Conservation (phyloP, 192 early-diverging fungal species). For the Phlyctochytrium bullatum region DNA sequence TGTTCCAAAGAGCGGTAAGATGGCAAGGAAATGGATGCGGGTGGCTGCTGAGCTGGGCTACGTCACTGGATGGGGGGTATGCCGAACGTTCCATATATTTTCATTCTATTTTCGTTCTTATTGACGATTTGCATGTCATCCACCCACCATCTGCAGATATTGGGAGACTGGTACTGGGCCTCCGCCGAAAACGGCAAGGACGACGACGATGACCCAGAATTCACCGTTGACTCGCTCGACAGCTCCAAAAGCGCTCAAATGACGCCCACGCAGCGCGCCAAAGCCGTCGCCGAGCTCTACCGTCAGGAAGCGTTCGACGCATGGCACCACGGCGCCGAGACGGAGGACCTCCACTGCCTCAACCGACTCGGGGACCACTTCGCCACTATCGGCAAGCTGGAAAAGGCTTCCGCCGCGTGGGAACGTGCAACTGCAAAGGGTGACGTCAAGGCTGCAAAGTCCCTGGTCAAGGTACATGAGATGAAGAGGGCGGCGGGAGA, state of each 20-base stretch:
- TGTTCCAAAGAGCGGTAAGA: background rate
- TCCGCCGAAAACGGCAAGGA: background rate
- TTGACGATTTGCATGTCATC: background rate
- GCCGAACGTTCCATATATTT: background rate
- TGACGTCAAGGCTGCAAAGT: background rate
- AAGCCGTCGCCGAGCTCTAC: no score
- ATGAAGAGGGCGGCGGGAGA: background rate
- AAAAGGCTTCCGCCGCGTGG: background rate
- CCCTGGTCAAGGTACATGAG: background rate
- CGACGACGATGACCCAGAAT: background rate
- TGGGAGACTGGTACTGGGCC: conserved; percentile 4
- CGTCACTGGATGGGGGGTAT: background rate
- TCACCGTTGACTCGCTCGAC: background rate
- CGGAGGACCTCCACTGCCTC: background rate
- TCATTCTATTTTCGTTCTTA: background rate
- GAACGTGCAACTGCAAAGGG: background rate
- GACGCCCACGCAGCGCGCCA: no score
- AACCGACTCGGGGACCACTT: background rate
- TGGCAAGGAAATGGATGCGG: background rate
- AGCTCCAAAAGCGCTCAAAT: no score
- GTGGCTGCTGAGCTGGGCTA: background rate
- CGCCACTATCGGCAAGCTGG: background rate
- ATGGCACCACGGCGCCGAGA: background rate
- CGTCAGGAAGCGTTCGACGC: background rate
- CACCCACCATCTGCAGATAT: no score